phyloP scores from a whole-genome alignment of 495 filamentous ascomycete genomes.

The Rhypophila decipiens region DNA sequence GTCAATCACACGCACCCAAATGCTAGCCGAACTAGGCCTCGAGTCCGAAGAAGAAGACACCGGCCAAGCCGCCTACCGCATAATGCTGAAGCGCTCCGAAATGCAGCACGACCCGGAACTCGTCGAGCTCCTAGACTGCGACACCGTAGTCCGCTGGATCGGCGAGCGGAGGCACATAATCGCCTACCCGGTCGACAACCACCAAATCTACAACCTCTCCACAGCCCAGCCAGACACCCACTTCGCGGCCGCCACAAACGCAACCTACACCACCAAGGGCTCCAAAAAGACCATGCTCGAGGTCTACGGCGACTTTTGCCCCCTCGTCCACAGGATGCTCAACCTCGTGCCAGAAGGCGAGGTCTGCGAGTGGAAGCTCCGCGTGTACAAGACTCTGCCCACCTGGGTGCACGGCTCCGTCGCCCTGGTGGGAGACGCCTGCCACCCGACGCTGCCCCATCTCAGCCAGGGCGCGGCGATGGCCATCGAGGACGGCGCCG shows the following conservation, averaged over 20 bases:
- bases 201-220: slow-evolving; percentile 74
- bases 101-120: slow-evolving; percentile 64
- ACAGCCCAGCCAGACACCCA: slow-evolving; percentile 68
- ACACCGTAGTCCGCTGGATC: slow-evolving; percentile 71
- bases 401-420: slow-evolving; percentile 62
- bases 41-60: slow-evolving; percentile 60
- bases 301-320: slow-evolving; percentile 65
- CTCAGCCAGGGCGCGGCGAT: slow-evolving; percentile 78
- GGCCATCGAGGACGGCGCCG: slow-evolving; percentile 74
- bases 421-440: slow-evolving; percentile 74
- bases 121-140: slow-evolving; percentile 56
- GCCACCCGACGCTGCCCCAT: slow-evolving; percentile 73
- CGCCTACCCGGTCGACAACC: slow-evolving; percentile 68
- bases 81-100: slow-evolving; percentile 66
- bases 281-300: slow-evolving; percentile 61
- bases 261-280: slow-evolving; percentile 69
- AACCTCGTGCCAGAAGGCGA: slow-evolving; percentile 73
- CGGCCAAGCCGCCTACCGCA: slow-evolving; percentile 75
- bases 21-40: slow-evolving; percentile 51
- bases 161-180: slow-evolving; percentile 75
- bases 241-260: slow-evolving; percentile 64
- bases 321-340: slow-evolving; percentile 65
- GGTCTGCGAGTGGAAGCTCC: slow-evolving; percentile 76
- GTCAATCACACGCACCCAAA: slow-evolving; percentile 51
- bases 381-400: slow-evolving; percentile 60